Evolutionary conservation across 106 monocot genomes (phyloP).

Genomic region (Acorus gramineus): DNA sequence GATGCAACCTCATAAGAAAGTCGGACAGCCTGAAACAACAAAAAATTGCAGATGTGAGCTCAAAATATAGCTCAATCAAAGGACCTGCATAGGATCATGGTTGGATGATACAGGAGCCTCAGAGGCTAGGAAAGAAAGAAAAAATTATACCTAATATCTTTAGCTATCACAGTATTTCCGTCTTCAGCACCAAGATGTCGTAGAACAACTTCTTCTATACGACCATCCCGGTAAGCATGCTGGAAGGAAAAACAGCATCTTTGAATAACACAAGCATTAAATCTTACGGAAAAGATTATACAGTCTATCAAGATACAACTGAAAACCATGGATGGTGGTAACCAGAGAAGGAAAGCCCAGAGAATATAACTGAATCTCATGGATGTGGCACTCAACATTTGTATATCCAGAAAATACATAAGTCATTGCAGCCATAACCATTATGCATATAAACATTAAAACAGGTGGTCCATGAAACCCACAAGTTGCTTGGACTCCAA

Average conservation of each 20-base stretch:
- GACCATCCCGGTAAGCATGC: slow-evolving; percentile 96
- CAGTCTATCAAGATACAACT: too few species aligned
- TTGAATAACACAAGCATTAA: neutral
- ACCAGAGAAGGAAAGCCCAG: too few species aligned
- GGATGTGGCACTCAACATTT: too few species aligned
- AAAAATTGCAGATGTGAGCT: neutral
- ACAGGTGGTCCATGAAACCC: too few species aligned
- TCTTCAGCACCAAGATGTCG: slow-evolving; percentile 90
- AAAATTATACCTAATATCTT: slow-evolving; percentile 60
- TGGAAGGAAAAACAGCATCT: slow-evolving; percentile 20
- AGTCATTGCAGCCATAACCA: too few species aligned
- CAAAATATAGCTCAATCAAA: slow-evolving; percentile 1
- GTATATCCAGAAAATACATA: too few species aligned
- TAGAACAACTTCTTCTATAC: slow-evolving; percentile 75
- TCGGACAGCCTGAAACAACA: slow-evolving; percentile 69
- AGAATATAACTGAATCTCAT: too few species aligned
- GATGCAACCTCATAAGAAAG: slow-evolving; percentile 46
- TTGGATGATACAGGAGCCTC: neutral
- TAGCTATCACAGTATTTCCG: slow-evolving; percentile 82
- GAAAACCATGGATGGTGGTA: too few species aligned
- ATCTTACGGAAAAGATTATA: too few species aligned
- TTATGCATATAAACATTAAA: too few species aligned
- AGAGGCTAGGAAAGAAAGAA: neutral
- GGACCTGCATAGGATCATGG: neutral
- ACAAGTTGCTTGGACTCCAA: too few species aligned